Evolutionary conservation across 1,284 basidiomycete genomes (phyloP), one percentile per base, ranked within the genome.

Genomic region (Ceratobasidium sp.): DNA sequence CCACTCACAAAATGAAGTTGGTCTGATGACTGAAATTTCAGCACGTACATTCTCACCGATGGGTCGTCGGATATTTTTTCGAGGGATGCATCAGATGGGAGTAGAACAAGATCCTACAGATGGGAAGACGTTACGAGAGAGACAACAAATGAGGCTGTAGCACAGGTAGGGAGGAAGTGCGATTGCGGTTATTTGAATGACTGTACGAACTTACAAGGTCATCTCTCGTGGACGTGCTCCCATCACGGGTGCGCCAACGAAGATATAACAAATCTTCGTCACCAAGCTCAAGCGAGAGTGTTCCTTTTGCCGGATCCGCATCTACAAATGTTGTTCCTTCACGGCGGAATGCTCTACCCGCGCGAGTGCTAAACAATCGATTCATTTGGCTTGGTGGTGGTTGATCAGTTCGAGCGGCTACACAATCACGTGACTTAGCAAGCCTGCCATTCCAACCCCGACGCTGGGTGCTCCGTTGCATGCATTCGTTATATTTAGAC

Each of bases 1-100:
- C 69, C 0, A 86, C 92, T 80, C 77, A 94, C 92, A 79, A 94
- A 94, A 79, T 93, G 91, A 73, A 87, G 86, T 78, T 93, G 90
- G 78, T 91, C 85, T 18, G 92, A 93, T 6, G 91, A 92, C 1
- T 88, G 88, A 82, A 94, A 94, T 80, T 90, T 92, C 77, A 94
- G 87, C 73, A 93, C 90, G 78, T 90, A 93, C 4, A 89, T 87
- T 73, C 92, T 84, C 18, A 90, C 91, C 71, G 83, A 82, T 2
- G 84, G 78, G 0, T 87, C 85, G 77, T 91, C 86, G 1, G 86
- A 75, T 13, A 93, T 88, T 79, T 88, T 90, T 73, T 84, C 83
- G 78, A 94, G 92, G 1, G 84, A 85, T n/a, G 92, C 92, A 80
- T 94, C 92, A 1, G 86, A 85, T 0, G 91, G 91, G 78, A 94